phyloP scores from a whole-genome alignment of 2,329 filamentous ascomycete species.

The Mycosphaerella arachidis region DNA sequence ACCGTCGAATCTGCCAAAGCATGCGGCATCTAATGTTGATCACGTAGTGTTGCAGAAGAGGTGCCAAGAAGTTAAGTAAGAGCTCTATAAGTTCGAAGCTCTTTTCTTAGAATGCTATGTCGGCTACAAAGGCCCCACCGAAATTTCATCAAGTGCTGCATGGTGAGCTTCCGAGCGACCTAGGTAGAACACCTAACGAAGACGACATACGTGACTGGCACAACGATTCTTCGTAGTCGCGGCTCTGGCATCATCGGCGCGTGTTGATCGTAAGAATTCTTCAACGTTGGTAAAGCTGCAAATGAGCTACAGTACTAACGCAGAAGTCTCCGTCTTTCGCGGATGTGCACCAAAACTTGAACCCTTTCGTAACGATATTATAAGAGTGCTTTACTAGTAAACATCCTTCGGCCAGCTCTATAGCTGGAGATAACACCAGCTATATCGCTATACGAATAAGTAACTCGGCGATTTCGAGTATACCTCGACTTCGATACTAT shows the following conservation, averaged over 20 bases:
- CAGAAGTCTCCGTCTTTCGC: too few relatives aligned
- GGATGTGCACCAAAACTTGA: too few relatives aligned
- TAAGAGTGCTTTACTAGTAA: too few relatives aligned
- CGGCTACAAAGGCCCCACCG: not conserved
- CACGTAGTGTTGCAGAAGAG: not conserved
- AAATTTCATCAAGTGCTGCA: not conserved
- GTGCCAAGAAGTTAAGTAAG: not conserved
- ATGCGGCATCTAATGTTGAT: not conserved
- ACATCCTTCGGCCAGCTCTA: too few relatives aligned
- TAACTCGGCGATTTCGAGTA: too few relatives aligned
- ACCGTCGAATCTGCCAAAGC: not conserved
- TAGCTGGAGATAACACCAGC: too few relatives aligned
- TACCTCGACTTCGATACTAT: too few relatives aligned
- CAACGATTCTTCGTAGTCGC: not conserved
- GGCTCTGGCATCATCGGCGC: not conserved
- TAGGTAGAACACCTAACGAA: not conserved
- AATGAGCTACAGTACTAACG: too few relatives aligned
- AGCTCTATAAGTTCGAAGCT: not conserved
- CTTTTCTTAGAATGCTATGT: not conserved
- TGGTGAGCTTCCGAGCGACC: not conserved
- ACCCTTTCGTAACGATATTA: too few relatives aligned
- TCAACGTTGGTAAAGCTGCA: not conserved
- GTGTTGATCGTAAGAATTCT: not conserved
- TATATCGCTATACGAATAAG: too few relatives aligned
- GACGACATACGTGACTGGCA: not conserved